Percentiles rank a stretch among this genome's conserved stretches.
phyloP scores from a whole-genome alignment of 2,329 filamentous ascomycete species.

The Exophiala spinifera region DNA sequence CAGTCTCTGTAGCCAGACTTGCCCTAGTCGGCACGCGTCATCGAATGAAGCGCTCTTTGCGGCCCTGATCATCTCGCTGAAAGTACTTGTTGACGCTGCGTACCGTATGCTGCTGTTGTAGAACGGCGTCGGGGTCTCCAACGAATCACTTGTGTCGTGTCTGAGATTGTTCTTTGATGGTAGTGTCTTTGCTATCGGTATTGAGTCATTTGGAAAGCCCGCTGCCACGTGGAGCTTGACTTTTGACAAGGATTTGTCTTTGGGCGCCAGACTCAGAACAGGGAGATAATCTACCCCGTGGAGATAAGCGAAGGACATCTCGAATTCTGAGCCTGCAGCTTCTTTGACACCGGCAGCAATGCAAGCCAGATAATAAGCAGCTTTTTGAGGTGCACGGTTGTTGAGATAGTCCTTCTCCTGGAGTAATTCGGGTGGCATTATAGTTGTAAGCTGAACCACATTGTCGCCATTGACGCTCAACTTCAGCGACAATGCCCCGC shows the following conservation, averaged over 20 bases:
- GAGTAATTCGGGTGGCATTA: constrained; percentile 76
- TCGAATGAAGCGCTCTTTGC: constrained; percentile 67
- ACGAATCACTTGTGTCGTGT: constrained; percentile 29
- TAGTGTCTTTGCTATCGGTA: constrained; percentile 67
- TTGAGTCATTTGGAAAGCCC: constrained; percentile 65
- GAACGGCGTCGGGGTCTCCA: constrained; percentile 62
- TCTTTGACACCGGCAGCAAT: constrained; percentile 68
- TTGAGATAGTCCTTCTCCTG: constrained; percentile 95
- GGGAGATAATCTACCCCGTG: constrained; percentile 76
- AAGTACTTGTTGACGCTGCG: constrained; percentile 69
- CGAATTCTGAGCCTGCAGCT: constrained; percentile 52
- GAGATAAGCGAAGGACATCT: constrained; percentile 62
- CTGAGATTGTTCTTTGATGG: constrained; percentile 70
- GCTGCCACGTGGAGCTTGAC: constrained; percentile 66
- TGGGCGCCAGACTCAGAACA: constrained; percentile 51
- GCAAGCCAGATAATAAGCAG: constrained; percentile 85
- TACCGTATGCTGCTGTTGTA: constrained; percentile 85
- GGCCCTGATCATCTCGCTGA: constrained; percentile 72
- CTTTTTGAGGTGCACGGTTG: constrained; percentile 89
- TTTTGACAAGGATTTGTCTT: constrained; percentile 26
- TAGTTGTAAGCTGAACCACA: constrained; percentile 77
- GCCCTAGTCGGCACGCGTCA: constrained; percentile 81
- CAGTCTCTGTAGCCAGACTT: constrained; percentile 84
- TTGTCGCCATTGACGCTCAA: constrained; percentile 63
- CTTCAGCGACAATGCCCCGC: constrained; percentile 79